Conservation (phyloP, 805 yeast species). For the Cyberlindnera amylophila region DNA sequence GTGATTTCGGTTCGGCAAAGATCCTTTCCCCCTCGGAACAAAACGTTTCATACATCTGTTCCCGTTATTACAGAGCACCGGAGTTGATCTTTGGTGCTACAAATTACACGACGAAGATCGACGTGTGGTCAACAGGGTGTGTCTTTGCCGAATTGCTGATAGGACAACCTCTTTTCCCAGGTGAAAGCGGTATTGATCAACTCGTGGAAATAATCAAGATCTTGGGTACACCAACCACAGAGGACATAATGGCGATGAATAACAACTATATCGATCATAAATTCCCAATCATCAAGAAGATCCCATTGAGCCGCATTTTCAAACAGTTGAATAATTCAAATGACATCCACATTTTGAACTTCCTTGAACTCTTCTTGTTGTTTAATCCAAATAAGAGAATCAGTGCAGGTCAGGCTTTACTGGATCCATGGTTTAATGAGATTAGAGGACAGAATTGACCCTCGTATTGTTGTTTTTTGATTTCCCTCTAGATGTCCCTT, state of each 20-base stretch:
- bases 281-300: constrained; percentile 83
- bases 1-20: constrained; percentile 97
- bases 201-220: constrained; percentile 94
- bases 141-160: constrained; percentile 95
- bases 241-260: constrained; percentile 91
- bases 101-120: constrained; percentile 93
- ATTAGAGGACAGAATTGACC: constrained; percentile 1
- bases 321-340: constrained; percentile 41
- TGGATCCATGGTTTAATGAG: constrained; percentile 48
- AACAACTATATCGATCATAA: constrained; percentile 97
- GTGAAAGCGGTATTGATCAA: constrained; percentile 96
- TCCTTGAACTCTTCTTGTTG: constrained; percentile 54
- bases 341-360: constrained; percentile 46
- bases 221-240: constrained; percentile 90
- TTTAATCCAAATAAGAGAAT: constrained; percentile 68
- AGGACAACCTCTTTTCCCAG: constrained; percentile 97
- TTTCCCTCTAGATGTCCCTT: too few species aligned
- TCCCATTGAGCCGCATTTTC: constrained; percentile 65
- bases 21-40: constrained; percentile 86
- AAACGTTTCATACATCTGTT: constrained; percentile 93
- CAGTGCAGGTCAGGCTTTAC: constrained; percentile 51
- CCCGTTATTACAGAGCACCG: constrained; percentile 95
- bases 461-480: background rate
- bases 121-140: constrained; percentile 97
- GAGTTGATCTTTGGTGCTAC: constrained; percentile 97